Base-by-base conservation (phyloP, 2,329 filamentous ascomycete genomes). In the Metarhizium album region DNA sequence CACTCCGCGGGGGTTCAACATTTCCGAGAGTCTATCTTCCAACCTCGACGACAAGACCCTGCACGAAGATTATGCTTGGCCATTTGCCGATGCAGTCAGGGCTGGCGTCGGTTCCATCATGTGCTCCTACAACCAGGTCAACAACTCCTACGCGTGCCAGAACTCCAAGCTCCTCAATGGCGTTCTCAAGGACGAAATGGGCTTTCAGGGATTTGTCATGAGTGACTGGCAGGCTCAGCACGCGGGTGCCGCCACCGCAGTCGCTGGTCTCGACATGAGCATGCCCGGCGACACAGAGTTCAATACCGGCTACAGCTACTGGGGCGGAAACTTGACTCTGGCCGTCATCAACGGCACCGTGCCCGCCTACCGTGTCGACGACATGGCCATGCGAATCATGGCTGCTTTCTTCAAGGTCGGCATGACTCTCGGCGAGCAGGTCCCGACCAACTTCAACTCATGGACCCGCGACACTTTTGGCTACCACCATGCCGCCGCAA, bases 261-360 rank as follows among this genome's bases (percentile, higher is more conserved):
- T 81, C 37, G 85, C 86, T 22, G 88, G 87, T 38, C 72, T 93
- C 23, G 89, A 94, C 65, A 90, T 93, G 86, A 77, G 78, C n/a
- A 93, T 93, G 88, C 86, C 86, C 1, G 87, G 88, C 50, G 91
- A 96, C 63, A 86, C 86, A 1, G 57, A 70, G 20, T 95, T 96
- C 70, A 80, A 86, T 66, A 80, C 78, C 3, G 86, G 86, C 6
- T 67, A 69, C 47, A 84, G 83, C 18, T 94, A 75, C 73, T 95
- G 87, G 86, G 91, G 91, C 9, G 72, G 83, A 27, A 97, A 97
- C 67, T 68, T 97, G 58, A 96, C 91, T 2, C 72, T 95, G 46
- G 87, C 87, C 1, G 83, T 96, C 5, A 68, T 95, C 58, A 96
- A 97, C 62, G 90, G 90, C 35, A 95, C 90, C 1, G 72, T 97